A percentile compares a stretch with the other conserved stretches of the same genome.
These are phyloP conservation scores for Solanum okadae DNA, from an alignment of 257 asterid genomes.

Conservation along the genomic window DNA sequence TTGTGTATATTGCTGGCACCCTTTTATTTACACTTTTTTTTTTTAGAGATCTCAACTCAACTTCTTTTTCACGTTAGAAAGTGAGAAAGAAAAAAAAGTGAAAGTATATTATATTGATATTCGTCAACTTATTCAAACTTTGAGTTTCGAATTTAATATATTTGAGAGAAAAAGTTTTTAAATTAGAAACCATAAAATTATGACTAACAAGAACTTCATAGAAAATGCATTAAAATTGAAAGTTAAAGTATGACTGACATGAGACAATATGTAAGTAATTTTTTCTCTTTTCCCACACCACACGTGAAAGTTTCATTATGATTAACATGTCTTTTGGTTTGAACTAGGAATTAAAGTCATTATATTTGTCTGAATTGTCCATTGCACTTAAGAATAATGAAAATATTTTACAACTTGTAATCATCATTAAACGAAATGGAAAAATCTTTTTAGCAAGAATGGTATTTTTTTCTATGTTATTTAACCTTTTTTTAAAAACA, in stretches of 20 bases:
- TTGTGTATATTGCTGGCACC: background rate
- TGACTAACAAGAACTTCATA: background rate
- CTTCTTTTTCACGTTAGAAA: background rate
- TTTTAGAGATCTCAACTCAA: background rate
- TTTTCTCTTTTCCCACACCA: background rate
- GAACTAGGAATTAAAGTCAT: background rate
- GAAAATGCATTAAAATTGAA: background rate
- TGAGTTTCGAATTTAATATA: background rate
- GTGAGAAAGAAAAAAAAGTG: background rate
- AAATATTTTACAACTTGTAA: background rate
- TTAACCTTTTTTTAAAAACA: no score
- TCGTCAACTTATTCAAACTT: background rate
- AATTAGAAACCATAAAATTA: background rate
- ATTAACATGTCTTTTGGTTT: background rate
- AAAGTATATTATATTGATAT: background rate
- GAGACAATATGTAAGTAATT: background rate
- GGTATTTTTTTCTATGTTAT: no score
- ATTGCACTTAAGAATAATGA: background rate
- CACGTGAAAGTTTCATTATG: background rate
- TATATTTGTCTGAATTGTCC: background rate
- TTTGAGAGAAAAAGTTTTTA: background rate
- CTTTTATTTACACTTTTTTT: background rate
- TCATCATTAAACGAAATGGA: background rate
- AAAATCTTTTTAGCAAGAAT: no score
- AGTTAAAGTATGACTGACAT: background rate